These are phyloP conservation scores for Cordyceps pruinosa DNA, from an alignment of 2,329 filamentous ascomycete species.

Conservation along the genomic window DNA sequence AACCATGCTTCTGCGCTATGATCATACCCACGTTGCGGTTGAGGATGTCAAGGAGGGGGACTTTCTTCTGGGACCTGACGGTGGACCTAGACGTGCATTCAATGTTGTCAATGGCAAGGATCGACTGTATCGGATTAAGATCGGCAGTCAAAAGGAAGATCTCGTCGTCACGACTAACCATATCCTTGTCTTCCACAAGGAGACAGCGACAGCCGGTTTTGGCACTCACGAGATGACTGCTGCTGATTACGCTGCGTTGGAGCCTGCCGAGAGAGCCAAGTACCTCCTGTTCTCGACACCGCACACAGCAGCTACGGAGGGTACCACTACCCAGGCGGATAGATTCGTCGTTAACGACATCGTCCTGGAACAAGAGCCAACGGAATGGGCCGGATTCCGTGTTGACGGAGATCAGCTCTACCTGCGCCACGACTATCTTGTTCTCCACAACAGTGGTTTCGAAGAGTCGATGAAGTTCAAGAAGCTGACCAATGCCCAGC, in stretches of 20 bases:
- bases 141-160: constrained; percentile 35
- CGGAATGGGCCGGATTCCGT: constrained; percentile 44
- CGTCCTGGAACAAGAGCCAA: constrained; percentile 33
- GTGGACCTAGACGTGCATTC: constrained; percentile 39
- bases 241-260: constrained; percentile 34
- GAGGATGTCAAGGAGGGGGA: constrained; percentile 44
- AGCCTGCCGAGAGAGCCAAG: constrained; percentile 27
- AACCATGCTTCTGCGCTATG: constrained; percentile 37
- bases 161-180: constrained; percentile 44
- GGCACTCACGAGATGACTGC: constrained; percentile 41
- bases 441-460: constrained; percentile 46
- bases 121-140: constrained; percentile 41
- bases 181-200: constrained; percentile 38
- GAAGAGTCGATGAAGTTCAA: constrained; percentile 88
- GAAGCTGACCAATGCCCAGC: constrained; percentile 94
- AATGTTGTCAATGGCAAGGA: constrained; percentile 42
- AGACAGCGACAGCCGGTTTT: constrained; percentile 24
- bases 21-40: constrained; percentile 37
- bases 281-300: constrained; percentile 31
- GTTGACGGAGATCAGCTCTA: constrained; percentile 45
- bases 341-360: constrained; percentile 36
- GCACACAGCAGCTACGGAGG: constrained; percentile 3
- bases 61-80: constrained; percentile 42
- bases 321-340: constrained; percentile 20
- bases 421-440: constrained; percentile 40